Percentiles rank a stretch among this genome's conserved stretches.
These are phyloP conservation scores for Thozetella sp. DNA, from an alignment of 495 filamentous ascomycete species.

Conservation along the genomic window DNA sequence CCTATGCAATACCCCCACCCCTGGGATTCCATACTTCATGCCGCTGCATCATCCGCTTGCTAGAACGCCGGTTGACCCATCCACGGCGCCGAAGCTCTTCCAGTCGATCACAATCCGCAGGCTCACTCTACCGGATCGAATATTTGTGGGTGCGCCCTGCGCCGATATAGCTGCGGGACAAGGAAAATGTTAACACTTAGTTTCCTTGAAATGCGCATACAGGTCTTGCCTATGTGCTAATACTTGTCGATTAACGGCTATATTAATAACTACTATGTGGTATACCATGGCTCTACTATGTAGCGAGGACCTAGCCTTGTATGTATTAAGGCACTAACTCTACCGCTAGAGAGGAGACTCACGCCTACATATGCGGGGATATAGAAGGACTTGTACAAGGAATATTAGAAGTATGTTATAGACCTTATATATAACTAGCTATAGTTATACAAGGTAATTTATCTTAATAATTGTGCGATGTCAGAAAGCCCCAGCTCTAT, in stretches of 20 bases:
- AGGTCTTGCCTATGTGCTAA: conserved; percentile 63
- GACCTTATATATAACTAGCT: too few relatives aligned
- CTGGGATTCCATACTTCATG: conserved; percentile 73
- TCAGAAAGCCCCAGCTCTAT: too few relatives aligned
- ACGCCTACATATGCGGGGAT: conserved; percentile 71
- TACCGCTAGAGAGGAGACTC: conserved; percentile 74
- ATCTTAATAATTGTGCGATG: too few relatives aligned
- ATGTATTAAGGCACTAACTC: conserved; percentile 74
- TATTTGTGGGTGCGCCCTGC: too few relatives aligned
- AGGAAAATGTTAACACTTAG: conserved; percentile 46
- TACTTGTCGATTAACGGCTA: conserved; percentile 59
- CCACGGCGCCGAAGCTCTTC: conserved; percentile 67
- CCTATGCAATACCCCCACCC: too few relatives aligned
- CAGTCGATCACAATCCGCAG: conserved; percentile 59
- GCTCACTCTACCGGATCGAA: too few relatives aligned
- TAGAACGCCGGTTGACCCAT: conserved; percentile 64
- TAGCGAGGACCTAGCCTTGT: conserved; percentile 66
- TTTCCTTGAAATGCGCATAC: not conserved
- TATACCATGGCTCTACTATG: conserved; percentile 55
- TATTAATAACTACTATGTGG: conserved; percentile 27
- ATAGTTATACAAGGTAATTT: too few relatives aligned
- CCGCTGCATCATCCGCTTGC: conserved; percentile 65
- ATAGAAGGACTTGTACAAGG: conserved; percentile 76
- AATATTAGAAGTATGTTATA: conserved; percentile 58
- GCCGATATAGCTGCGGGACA: too few relatives aligned